These are phyloP conservation scores for Diaporthe australafricana DNA, from an alignment of 2,329 filamentous ascomycete genomes.

Conservation along the genomic window DNA sequence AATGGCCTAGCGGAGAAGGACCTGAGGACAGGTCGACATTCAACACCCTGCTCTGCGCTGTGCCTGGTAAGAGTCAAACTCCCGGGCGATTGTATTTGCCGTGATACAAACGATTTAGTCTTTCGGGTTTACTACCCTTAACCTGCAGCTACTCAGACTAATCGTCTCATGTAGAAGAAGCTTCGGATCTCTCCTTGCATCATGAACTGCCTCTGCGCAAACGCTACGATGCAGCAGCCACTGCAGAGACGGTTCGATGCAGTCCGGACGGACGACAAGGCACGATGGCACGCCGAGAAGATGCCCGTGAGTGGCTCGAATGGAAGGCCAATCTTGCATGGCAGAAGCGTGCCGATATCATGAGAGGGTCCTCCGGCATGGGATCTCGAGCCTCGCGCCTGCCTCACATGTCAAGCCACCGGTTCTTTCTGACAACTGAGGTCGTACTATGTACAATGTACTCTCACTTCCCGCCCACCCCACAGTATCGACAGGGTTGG, in stretches of 20 bases:
- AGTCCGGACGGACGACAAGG: slow-evolving; percentile 18
- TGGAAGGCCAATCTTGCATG: slow-evolving; percentile 30
- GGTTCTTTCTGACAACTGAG: slow-evolving; percentile 16
- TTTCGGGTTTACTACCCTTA: slow-evolving; percentile 10
- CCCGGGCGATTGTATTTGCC: slow-evolving; percentile 9
- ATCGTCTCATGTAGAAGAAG: slow-evolving; percentile 23
- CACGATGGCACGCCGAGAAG: slow-evolving; percentile 19
- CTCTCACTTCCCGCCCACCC: background rate
- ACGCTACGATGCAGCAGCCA: slow-evolving; percentile 2
- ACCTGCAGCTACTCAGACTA: slow-evolving; percentile 20
- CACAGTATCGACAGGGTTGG: slow-evolving; percentile 19
- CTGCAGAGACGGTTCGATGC: slow-evolving; percentile 16
- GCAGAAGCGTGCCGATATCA: slow-evolving; percentile 18
- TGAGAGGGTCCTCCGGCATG: background rate
- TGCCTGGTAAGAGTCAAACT: slow-evolving; percentile 9
- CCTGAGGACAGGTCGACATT: background rate
- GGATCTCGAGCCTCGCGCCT: slow-evolving; percentile 25
- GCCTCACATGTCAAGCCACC: slow-evolving; percentile 32
- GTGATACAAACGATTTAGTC: slow-evolving; percentile 8
- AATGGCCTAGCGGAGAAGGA: background rate
- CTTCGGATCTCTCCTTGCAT: slow-evolving; percentile 28
- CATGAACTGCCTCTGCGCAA: slow-evolving; percentile 22
- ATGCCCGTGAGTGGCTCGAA: slow-evolving; percentile 23
- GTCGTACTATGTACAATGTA: slow-evolving; percentile 29
- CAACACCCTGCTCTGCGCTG: background rate